Evolutionary conservation across 2,329 filamentous ascomycete species (phyloP), one percentile per base, ranked within the genome.

Genomic region (Fusarium torreyae): DNA sequence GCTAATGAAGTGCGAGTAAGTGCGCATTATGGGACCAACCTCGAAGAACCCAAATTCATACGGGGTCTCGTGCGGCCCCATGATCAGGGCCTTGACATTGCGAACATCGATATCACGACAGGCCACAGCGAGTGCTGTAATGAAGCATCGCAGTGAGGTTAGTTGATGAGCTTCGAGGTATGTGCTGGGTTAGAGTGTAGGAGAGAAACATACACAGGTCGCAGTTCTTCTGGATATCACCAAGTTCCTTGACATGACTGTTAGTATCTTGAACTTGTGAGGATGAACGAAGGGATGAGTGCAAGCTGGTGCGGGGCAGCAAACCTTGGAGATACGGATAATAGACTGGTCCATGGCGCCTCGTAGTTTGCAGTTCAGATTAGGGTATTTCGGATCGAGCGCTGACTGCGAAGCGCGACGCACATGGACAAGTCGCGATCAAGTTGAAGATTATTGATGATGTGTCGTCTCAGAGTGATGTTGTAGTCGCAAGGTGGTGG

Each of bases 11-110:
- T 11, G 34, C 15, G 10, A 17, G 24, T 13, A 17, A 44, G 13
- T 20, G 7, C 34, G 10, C 20, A 33, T n/a, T 7, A 44, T 36
- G 4, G 15, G 14, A 77, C 85, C 63, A 79, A 96, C 94, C 86
- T 98, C 94, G 77, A 97, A 98, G 82, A 98, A 98, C 5, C 96
- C 96, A 77, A 97, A 98, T 79, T 98, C 94, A 79, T 99, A 99
- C 0, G 95, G 94, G 1, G 94, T 97, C 73, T 96, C 94, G 69
- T 95, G 94, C 24, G 96, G 95, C 1, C 96, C 96, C 71, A 98
- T 89, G 74, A 98, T 95, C 68, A 98, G 81, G 49, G 94, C 94
- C 77, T 90, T 92, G 50, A 98, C 91, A 77, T 93, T 92, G 57
- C 94, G 92, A 64, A 98, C 93, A 79, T 99, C 94, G 72, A 90